A percentile compares a stretch with the other conserved stretches of the same genome.
Evolutionary conservation across 2,329 filamentous ascomycete genomes (phyloP).

Genomic region (Epicoccum sorghinum): DNA sequence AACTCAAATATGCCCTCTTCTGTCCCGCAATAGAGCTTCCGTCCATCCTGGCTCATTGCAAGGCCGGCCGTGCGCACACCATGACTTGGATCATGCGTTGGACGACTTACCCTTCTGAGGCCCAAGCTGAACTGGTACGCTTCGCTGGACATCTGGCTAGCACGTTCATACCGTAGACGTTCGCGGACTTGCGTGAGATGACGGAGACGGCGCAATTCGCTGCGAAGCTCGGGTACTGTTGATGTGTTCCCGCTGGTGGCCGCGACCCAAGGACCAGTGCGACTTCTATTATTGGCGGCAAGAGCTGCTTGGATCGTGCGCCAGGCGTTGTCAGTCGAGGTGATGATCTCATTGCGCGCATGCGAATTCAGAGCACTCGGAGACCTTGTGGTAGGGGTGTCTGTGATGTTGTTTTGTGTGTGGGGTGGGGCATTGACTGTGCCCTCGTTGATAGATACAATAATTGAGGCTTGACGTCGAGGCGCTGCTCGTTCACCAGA

Average conservation of each 20-base stretch:
- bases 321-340: constrained; percentile 52
- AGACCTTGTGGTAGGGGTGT: constrained; percentile 37
- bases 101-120: constrained; percentile 32
- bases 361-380: constrained; percentile 41
- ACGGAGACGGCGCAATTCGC: constrained; percentile 43
- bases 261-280: constrained; percentile 17
- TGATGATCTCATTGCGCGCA: constrained; percentile 39
- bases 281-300: constrained; percentile 27
- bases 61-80: constrained; percentile 56
- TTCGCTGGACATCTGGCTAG: constrained; percentile 30
- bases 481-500: constrained; percentile 34
- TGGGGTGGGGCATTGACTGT: constrained; percentile 29
- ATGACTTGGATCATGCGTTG: constrained; percentile 37
- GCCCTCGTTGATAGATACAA: constrained; percentile 43
- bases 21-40: constrained; percentile 54
- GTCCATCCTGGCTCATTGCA: constrained; percentile 56
- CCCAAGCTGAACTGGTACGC: constrained; percentile 34
- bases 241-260: constrained; percentile 16
- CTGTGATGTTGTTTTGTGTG: constrained; percentile 36
- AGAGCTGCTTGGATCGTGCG: constrained; percentile 56
- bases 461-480: constrained; percentile 49
- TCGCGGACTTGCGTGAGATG: constrained; percentile 47
- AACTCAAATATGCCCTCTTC: constrained; percentile 80
- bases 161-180: constrained; percentile 43
- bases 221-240: constrained; percentile 39